These are phyloP conservation scores for Voacanga thouarsii DNA, from an alignment of 257 asterid genomes.

Conservation along the genomic window DNA sequence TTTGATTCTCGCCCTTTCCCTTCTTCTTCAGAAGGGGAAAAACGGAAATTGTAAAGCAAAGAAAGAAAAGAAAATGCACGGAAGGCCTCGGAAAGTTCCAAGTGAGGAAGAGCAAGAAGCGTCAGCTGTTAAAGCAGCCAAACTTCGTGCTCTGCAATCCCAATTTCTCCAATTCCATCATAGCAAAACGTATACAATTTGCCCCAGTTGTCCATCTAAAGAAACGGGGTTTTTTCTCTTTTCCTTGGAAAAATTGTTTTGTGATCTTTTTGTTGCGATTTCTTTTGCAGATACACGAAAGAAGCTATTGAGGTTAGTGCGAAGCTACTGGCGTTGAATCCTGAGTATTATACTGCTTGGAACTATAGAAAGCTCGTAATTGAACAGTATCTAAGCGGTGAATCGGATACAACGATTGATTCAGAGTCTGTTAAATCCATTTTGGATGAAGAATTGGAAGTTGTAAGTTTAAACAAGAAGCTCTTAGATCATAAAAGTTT, in stretches of 20 bases:
- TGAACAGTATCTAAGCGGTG: slow-evolving; percentile 39
- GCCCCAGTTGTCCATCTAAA: neutral
- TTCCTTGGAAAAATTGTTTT: neutral
- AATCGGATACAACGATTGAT: slow-evolving; percentile 32
- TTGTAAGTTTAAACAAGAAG: slow-evolving; percentile 45
- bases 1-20: neutral
- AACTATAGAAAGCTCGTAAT: slow-evolving; percentile 85
- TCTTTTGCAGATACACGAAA: slow-evolving; percentile 56
- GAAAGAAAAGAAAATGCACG: slow-evolving; percentile 58
- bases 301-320: slow-evolving; percentile 78
- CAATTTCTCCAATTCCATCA: slow-evolving; percentile 78
- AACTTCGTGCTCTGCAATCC: slow-evolving; percentile 74
- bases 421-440: slow-evolving; percentile 43
- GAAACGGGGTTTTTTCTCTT: neutral
- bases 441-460: slow-evolving; percentile 65
- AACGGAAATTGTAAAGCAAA: neutral
- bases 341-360: slow-evolving; percentile 92
- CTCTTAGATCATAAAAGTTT: neutral
- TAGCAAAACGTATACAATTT: slow-evolving; percentile 43
- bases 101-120: slow-evolving; percentile 58
- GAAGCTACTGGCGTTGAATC: slow-evolving; percentile 67
- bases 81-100: slow-evolving; percentile 66
- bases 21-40: neutral
- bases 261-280: slow-evolving; percentile 8
- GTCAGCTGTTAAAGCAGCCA: slow-evolving; percentile 53